Evolutionary conservation across 2,329 filamentous ascomycete genomes (phyloP), one percentile per base, ranked within the genome.

Genomic region (Fusarium circinatum): DNA sequence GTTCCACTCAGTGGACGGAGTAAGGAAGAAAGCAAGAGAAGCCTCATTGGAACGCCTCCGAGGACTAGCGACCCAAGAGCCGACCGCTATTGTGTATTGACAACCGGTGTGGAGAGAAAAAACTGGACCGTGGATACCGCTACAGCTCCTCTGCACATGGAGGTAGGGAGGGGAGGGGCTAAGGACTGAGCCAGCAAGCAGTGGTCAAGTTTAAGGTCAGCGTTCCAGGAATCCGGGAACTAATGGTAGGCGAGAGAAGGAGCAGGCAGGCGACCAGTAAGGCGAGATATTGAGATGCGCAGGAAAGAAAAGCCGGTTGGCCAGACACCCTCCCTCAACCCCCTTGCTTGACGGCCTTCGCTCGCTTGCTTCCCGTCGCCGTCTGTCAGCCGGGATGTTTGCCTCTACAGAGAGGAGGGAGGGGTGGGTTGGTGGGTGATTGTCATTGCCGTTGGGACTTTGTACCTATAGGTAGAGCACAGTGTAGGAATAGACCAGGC

Each of bases 301-400:
- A 67, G 55, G 55, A 58, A 68, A 76, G 61, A 62, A 57, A 60
- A 72, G 68, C 65, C 59, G 60, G 63, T 76, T 73, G 71, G 68
- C 69, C 66, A 68, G 74, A 58, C 47, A 70, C 61, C 64, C 41
- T 52, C 32, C 65, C 51, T 41, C 51, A 41, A 28, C 6, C 38
- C 70, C 71, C 71, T 74, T 68, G 75, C 60, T 55, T 71, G 68
- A 62, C 71, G 71, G 68, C 55, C 68, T 71, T 74, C 73, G 73
- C 75, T 77, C 75, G 75, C 75, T 77, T 77, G 69, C 71, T 77
- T 77, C 73, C 75, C 75, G 75, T 73, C 66, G 75, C 45, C 51
- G 63, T 71, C 75, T 76, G 75, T 68, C 71, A 71, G 65, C 75
- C 73, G 63, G 75, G 75, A 69, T 77, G 60, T 61, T 69, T 58